phyloP scores from a whole-genome alignment of 2,329 filamentous ascomycete species.

The Ophiostoma fasciatum region DNA sequence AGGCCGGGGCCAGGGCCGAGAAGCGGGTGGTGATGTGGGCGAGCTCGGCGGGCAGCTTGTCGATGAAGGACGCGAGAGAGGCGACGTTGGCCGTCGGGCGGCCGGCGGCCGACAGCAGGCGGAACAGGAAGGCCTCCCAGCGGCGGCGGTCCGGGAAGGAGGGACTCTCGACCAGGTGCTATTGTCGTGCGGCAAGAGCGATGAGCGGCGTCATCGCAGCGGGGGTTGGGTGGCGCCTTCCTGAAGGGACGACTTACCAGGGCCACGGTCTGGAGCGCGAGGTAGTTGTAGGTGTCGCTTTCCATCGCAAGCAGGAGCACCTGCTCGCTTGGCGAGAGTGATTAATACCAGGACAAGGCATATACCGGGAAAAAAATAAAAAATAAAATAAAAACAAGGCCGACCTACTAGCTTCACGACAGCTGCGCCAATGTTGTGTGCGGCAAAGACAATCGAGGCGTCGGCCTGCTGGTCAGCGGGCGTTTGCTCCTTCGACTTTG shows the following conservation, averaged over 20 bases:
- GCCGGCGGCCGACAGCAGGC: background rate
- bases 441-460: background rate
- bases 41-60: background rate
- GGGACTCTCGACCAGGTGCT: conserved; percentile 1
- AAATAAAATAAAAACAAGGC: no score
- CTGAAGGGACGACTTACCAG: background rate
- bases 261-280: background rate
- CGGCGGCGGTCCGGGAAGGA: background rate
- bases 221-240: background rate
- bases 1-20: background rate
- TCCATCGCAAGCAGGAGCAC: background rate
- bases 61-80: background rate
- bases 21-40: background rate
- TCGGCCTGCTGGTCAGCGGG: background rate
- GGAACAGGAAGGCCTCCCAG: conserved; percentile 3
- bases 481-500: background rate
- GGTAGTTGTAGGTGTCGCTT: background rate
- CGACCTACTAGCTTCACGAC: conserved; percentile 3
- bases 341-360: no score
- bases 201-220: no score
- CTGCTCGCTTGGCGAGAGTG: background rate
- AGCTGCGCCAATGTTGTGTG: conserved; percentile 4
- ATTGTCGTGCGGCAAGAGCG: background rate
- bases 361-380: no score
- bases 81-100: background rate